Evolutionary conservation across 768 basidiomycete genomes (phyloP), one percentile per base, ranked within the genome.

Genomic region (Rhodotorula diobovata): DNA sequence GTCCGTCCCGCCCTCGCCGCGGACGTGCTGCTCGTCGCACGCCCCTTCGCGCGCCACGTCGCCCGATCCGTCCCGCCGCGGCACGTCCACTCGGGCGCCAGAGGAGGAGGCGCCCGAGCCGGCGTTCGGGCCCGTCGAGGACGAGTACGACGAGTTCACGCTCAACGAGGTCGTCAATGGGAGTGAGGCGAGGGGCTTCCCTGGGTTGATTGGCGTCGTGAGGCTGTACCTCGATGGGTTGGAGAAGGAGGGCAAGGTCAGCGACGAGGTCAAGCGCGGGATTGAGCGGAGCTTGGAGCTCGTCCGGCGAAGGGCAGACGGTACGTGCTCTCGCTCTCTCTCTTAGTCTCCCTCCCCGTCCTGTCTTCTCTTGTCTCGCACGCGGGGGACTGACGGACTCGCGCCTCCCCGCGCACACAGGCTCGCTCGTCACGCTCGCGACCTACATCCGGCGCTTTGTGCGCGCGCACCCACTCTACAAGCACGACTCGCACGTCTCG

Each of bases 381-480:
- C 3, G 4, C 2, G 9, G 39, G 3, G 25, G 23, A 66, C 68
- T 70, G 37, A 65, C 30, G 23, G 23, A 32, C 70, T 55, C 63
- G 45, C 23, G 28, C 62, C 41, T 61, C 63, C 61, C 35, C 18
- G 30, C 54, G 54, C 30, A 12, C 15, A 15, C 32, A 93, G 65
- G 92, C 32, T 84, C 88, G 12, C 83, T 97, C 35, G 80, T 86
- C 79, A 97, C 96, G 0, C 86, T 91, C 14, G 96, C 96, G 20
- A 87, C 87, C 8, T 99, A 93, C 93, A 93, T 96, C 67, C 86
- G 96, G 46, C 85, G 89, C 58, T 98, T 97, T 81, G 90, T 99
- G 54, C 87, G 87, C 35, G 85, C 87, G 3, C 96, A 99, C 80
- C 91, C 94, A 15, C 85, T 83, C n/a, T 99, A 99, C 82, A 88